A percentile compares a stretch with the other conserved stretches of the same genome.
These are phyloP conservation scores for Uronychia binucleata DNA, from an alignment of 73 alveolate genomes.

Conservation along the genomic window DNA sequence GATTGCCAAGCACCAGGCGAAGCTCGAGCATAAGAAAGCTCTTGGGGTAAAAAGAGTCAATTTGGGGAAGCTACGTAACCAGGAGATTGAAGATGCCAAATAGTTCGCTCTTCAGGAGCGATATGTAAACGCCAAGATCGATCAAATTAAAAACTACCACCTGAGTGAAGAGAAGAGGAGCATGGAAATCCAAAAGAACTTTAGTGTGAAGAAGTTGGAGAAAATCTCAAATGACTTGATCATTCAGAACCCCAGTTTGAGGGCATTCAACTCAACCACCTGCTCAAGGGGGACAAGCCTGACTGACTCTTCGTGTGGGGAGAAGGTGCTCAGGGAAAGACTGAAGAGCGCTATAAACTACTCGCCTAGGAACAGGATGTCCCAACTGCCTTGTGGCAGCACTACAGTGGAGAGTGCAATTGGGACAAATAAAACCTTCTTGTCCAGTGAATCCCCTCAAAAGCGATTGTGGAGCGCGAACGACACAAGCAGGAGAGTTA, in stretches of 20 bases:
- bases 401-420: not conserved
- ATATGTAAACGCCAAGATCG: not conserved
- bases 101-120: not conserved
- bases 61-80: not conserved
- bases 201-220: not conserved
- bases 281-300: not conserved
- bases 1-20: not conserved
- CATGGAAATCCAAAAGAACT: not conserved
- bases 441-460: not conserved
- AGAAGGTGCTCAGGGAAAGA: not conserved
- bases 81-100: not conserved
- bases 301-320: not conserved
- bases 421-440: not conserved
- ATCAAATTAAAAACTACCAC: not conserved
- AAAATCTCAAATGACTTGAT: not conserved
- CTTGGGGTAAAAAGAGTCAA: not conserved
- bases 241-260: not conserved
- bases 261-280: not conserved
- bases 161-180: conserved; percentile 1
- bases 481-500: too few relatives aligned
- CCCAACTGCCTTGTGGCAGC: not conserved
- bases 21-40: not conserved
- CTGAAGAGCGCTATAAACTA: not conserved
- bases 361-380: not conserved
- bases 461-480: not conserved